Evolutionary conservation across 2,329 filamentous ascomycete species (phyloP), one percentile per base, ranked within the genome.

Genomic region (Cryphonectria radicalis): DNA sequence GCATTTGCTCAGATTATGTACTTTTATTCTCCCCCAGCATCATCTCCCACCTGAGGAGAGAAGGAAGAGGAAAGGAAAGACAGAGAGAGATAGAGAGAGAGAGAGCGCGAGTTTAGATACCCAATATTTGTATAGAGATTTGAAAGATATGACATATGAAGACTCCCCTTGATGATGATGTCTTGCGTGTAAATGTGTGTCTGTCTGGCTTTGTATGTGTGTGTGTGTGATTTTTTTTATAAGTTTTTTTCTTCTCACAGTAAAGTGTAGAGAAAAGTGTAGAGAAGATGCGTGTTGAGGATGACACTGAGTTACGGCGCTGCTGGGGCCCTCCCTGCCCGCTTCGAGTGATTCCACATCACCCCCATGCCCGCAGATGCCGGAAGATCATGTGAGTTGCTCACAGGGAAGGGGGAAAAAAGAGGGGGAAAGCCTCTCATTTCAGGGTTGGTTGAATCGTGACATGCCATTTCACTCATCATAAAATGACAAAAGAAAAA

Each of bases 81-180:
- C 5, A 46, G 5, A 46, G 7, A 46, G 25, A 57, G 14, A 32
- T 32, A 32, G 32, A 50, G 43, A 46, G 19, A 46, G 4, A 46
- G 6, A 46, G 25, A 57, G 28, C 32, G 55, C 55, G 55, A 22
- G 1, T 62, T 62, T 62, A 40, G 59, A 62, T 62, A 62, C 59
- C 59, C 59, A 62, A 62, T 25, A 62, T 19, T 62, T 62, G 59
- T 62, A 62, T 62, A 62, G 35, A 37, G 10, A 25, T 57, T 50
- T n/a, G 8, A 50, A 50, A n/a, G 19, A 50, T 22, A 50, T 50
- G 46, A n/a, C 22, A 50, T 50, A 50, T 50, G 46, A n/a, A 7
- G 22, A 50, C 13, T 28, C n/a, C n/a, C 32, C 1, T 53, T n/a
- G 2, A 25, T 25, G 50, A 55, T 14, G 37, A 40, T 40, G 11